A percentile compares a stretch with the other conserved stretches of the same genome.
phyloP scores from a whole-genome alignment of 2,329 filamentous ascomycete genomes.

The Cladophialophora immunda region DNA sequence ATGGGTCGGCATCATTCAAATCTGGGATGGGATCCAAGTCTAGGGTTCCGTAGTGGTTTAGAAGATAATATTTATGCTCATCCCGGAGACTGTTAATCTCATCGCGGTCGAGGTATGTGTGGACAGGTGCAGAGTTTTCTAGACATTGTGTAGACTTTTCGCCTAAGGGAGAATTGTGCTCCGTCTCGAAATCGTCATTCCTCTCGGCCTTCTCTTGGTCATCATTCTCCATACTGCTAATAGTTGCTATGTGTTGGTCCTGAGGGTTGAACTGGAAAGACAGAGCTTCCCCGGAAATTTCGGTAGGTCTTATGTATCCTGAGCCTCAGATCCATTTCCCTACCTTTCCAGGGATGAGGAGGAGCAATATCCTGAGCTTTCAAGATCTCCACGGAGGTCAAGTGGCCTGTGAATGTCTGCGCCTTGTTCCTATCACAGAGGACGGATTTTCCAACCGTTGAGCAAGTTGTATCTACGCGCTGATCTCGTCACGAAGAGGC shows the following conservation, averaged over 20 bases:
- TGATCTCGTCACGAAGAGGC: too few relatives aligned
- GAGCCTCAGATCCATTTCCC: too few relatives aligned
- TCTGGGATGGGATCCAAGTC: neutral
- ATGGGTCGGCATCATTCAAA: neutral
- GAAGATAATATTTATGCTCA: neutral
- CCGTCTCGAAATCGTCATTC: neutral
- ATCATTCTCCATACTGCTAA: neutral
- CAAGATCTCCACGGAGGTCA: too few relatives aligned
- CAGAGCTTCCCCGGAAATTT: too few relatives aligned
- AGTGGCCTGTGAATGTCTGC: too few relatives aligned
- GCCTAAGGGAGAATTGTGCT: neutral
- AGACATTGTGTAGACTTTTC: neutral
- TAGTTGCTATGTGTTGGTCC: neutral
- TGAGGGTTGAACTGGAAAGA: neutral
- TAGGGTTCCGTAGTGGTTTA: neutral
- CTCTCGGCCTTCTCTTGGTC: neutral
- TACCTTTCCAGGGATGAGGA: too few relatives aligned
- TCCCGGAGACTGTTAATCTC: neutral
- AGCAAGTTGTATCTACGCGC: too few relatives aligned
- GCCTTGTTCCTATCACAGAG: too few relatives aligned
- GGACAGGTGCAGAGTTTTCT: neutral
- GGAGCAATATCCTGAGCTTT: too few relatives aligned
- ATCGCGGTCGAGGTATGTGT: neutral
- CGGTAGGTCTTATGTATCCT: too few relatives aligned
- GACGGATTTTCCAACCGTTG: too few relatives aligned